Evolutionary conservation across 441 rosid species (phyloP).

Genomic region (Brassica balearica): DNA sequence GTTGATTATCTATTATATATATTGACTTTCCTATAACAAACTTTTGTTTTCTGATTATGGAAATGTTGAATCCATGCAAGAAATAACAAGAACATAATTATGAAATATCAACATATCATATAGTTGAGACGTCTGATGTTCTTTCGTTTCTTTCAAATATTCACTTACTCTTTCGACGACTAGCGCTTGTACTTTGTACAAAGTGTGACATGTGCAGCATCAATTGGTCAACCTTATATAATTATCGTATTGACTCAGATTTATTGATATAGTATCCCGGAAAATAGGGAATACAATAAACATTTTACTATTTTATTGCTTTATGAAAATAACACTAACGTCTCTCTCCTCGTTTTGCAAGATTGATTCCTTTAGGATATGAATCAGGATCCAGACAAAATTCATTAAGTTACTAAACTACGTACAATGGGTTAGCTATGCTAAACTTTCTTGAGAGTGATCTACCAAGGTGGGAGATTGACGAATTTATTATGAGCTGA

Average conservation of each 20-base stretch:
- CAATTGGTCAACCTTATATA: slow-evolving; percentile 47
- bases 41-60: slow-evolving; percentile 18
- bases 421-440: slow-evolving; percentile 3
- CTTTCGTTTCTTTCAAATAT: slow-evolving; percentile 39
- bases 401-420: slow-evolving; percentile 10
- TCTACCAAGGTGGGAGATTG: not conserved
- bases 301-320: slow-evolving; percentile 8
- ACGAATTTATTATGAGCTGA: not conserved
- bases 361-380: slow-evolving; percentile 22
- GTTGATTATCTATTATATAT: slow-evolving; percentile 2
- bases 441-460: slow-evolving; percentile 4
- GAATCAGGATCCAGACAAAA: slow-evolving; percentile 23
- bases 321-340: slow-evolving; percentile 29
- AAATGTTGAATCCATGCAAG: slow-evolving; percentile 28
- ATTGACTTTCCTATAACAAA: not conserved
- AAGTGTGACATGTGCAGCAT: slow-evolving; percentile 43
- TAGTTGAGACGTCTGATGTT: slow-evolving; percentile 40
- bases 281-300: not conserved
- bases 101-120: slow-evolving; percentile 27
- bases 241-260: slow-evolving; percentile 41
- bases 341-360: slow-evolving; percentile 40
- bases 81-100: slow-evolving; percentile 33
- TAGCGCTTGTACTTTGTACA: slow-evolving; percentile 54
- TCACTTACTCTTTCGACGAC: slow-evolving; percentile 57
- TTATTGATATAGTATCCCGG: slow-evolving; percentile 1